These are phyloP conservation scores for Agarophyton chilense DNA, from an alignment of 23 red algal species.

Conservation along the genomic window DNA sequence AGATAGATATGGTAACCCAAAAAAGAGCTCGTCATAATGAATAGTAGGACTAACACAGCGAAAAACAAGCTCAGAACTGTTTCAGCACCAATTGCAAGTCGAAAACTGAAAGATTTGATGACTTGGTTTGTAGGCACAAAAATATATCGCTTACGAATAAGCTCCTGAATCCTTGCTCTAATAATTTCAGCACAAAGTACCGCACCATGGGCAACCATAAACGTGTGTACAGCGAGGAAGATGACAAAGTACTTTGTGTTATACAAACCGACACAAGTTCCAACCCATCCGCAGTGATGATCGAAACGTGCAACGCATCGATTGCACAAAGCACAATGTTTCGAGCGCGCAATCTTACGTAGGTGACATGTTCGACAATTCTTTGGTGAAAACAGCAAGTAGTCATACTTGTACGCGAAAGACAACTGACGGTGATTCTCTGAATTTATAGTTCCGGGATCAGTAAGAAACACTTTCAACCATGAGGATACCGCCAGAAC, in stretches of 20 bases:
- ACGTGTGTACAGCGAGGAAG: constrained; percentile 72
- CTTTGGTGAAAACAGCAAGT: constrained; percentile 16
- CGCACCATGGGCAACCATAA: constrained; percentile 61
- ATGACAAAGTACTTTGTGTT: constrained; percentile 74
- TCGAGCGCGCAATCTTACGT: constrained; percentile 63
- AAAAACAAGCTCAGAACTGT: constrained; percentile 29
- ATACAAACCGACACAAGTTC: constrained; percentile 79
- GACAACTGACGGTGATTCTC: not conserved
- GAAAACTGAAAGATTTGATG: constrained; percentile 40
- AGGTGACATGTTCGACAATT: constrained; percentile 54
- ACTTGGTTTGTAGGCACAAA: constrained; percentile 22
- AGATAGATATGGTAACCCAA: constrained; percentile 53
- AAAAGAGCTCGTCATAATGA: constrained; percentile 34
- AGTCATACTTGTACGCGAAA: constrained; percentile 21
- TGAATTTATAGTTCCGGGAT: constrained; percentile 33
- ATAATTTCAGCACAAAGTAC: constrained; percentile 50
- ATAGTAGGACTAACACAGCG: constrained; percentile 13
- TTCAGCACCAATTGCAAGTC: constrained; percentile 45
- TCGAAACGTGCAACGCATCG: constrained; percentile 82
- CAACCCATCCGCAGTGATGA: constrained; percentile 94
- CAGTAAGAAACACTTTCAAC: constrained; percentile 47
- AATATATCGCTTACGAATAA: constrained; percentile 25
- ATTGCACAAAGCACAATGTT: constrained; percentile 59
- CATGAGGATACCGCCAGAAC: constrained; percentile 28
- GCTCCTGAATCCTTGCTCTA: constrained; percentile 14